phyloP scores from a whole-genome alignment of 2,329 filamentous ascomycete genomes.

The Cercospora sojina region DNA sequence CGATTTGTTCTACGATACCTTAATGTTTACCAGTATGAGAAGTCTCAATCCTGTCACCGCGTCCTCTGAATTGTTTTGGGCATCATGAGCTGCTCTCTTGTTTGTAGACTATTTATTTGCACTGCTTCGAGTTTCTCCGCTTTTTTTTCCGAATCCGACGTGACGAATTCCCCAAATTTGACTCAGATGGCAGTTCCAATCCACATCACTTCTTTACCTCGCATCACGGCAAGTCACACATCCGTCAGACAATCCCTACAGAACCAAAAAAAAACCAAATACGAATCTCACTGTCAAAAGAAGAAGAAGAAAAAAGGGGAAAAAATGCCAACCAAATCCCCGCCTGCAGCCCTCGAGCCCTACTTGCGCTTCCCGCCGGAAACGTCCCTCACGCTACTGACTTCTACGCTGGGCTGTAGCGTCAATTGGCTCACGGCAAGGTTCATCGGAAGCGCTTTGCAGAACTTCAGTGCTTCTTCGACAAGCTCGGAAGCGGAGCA shows the following conservation, averaged over 20 bases:
- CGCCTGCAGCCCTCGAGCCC: slow-evolving; percentile 64
- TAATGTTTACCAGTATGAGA: not conserved
- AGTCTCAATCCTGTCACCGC: not conserved
- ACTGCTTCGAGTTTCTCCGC: not conserved
- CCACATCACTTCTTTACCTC: not conserved
- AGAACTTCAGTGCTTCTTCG: not conserved
- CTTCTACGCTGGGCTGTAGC: slow-evolving; percentile 57
- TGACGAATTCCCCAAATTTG: not conserved
- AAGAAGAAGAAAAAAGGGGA: not conserved
- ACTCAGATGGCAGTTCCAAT: not conserved
- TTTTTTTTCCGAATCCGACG: not conserved
- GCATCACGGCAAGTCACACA: not conserved
- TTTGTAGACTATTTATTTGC: too few species aligned
- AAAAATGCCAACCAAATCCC: slow-evolving; percentile 17
- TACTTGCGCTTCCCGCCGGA: slow-evolving; percentile 61
- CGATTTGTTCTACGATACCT: not conserved
- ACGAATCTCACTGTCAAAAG: not conserved
- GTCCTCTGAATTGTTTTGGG: not conserved
- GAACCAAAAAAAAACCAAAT: too few species aligned
- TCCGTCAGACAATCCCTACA: too few species aligned
- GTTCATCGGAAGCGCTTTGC: slow-evolving; percentile 51
- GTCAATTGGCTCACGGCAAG: slow-evolving; percentile 58
- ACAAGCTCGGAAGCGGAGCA: not conserved
- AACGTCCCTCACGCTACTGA: slow-evolving; percentile 64
- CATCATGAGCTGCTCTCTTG: too few species aligned